Evolutionary conservation across 768 basidiomycete genomes (phyloP).

Genomic region (Xerocomus potaroensis): DNA sequence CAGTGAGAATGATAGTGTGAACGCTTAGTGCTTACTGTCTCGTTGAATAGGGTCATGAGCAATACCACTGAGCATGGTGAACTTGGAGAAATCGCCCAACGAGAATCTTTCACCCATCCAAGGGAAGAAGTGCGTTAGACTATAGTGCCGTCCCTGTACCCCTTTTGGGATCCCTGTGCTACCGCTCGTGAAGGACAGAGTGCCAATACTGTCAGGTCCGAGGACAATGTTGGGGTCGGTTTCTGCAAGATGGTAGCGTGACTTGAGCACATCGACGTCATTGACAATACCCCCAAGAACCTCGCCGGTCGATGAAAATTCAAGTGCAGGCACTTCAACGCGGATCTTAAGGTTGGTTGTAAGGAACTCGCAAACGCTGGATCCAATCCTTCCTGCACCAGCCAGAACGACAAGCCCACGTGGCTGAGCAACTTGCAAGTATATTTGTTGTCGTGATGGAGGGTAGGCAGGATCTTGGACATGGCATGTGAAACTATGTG

Average conservation of each 20-base stretch:
- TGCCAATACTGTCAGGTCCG: conserved; percentile 95
- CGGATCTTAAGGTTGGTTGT: conserved; percentile 75
- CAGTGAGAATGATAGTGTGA: background rate
- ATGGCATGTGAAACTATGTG: background rate
- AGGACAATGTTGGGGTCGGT: conserved; percentile 78
- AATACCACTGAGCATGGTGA: conserved; percentile 98
- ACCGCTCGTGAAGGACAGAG: conserved; percentile 94
- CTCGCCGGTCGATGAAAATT: conserved; percentile 59
- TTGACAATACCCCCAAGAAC: conserved; percentile 59
- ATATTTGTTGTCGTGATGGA: conserved; percentile 85
- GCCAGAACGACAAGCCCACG: conserved; percentile 87
- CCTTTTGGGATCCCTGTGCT: conserved; percentile 98
- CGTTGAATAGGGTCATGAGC: conserved; percentile 99
- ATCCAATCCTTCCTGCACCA: conserved; percentile 78
- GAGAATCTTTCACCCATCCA: conserved; percentile 95
- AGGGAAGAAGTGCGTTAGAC: conserved; percentile 97
- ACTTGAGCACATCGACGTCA: conserved; percentile 60
- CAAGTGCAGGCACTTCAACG: conserved; percentile 86
- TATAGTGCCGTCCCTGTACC: conserved; percentile 93
- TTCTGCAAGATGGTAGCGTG: conserved; percentile 46
- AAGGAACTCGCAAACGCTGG: conserved; percentile 82
- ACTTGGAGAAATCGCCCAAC: conserved; percentile 69
- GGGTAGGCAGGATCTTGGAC: conserved; percentile 91
- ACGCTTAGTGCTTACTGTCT: conserved; percentile 70
- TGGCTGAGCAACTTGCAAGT: conserved; percentile 89